Conservation (phyloP, 2,329 filamentous ascomycete genomes). For the Parastagonospora nodorum region DNA sequence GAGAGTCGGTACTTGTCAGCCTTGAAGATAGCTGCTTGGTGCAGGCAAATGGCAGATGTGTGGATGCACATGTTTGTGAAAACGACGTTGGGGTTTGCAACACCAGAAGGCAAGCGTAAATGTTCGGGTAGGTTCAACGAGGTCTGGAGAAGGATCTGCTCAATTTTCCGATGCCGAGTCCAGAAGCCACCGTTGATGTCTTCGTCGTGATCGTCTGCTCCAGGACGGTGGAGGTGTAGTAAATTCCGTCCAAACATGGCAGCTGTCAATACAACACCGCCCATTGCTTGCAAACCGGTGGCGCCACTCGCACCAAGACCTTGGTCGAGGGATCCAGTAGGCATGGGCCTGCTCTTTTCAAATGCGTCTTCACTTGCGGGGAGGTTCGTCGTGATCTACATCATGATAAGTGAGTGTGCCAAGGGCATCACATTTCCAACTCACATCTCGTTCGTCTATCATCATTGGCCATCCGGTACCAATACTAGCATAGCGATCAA, state of each 20-base stretch:
- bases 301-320: slow-evolving; percentile 74
- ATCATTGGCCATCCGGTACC: slow-evolving; percentile 97
- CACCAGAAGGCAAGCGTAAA: slow-evolving; percentile 76
- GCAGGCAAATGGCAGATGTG: slow-evolving; percentile 94
- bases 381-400: slow-evolving; percentile 77
- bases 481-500: slow-evolving; percentile 92
- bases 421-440: slow-evolving; percentile 18
- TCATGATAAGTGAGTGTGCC: slow-evolving; percentile 9
- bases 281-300: slow-evolving; percentile 75
- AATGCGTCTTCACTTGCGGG: slow-evolving; percentile 86
- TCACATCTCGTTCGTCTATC: slow-evolving; percentile 83
- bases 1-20: slow-evolving; percentile 86
- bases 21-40: slow-evolving; percentile 97
- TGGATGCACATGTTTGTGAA: slow-evolving; percentile 98
- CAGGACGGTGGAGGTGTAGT: slow-evolving; percentile 85
- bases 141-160: slow-evolving; percentile 88
- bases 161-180: slow-evolving; percentile 88
- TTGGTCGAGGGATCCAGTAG: slow-evolving; percentile 71
- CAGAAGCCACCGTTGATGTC: slow-evolving; percentile 94
- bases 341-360: slow-evolving; percentile 75
- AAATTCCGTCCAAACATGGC: slow-evolving; percentile 90
- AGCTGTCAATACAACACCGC: slow-evolving; percentile 81
- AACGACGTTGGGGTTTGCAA: slow-evolving; percentile 81
- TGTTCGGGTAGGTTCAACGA: slow-evolving; percentile 80
- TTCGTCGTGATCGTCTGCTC: slow-evolving; percentile 77